phyloP scores from a whole-genome alignment of 306 rosid genomes.

The Cicer cuneatum region DNA sequence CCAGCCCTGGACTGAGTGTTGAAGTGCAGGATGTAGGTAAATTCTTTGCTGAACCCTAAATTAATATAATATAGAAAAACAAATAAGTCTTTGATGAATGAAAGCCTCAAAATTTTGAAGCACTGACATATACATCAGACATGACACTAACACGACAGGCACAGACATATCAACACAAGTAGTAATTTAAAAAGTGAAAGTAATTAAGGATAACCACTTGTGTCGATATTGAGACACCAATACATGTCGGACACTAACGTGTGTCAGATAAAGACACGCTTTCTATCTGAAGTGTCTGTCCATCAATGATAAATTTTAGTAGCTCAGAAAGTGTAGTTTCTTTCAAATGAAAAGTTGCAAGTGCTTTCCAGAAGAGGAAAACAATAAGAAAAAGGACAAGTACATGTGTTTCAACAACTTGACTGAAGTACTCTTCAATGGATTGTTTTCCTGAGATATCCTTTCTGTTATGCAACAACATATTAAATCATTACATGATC shows the following conservation, averaged over 20 bases:
- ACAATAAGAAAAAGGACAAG: constrained; percentile 25
- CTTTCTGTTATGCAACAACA: constrained; percentile 52
- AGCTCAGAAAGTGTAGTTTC: background rate
- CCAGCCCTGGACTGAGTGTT: constrained; percentile 64
- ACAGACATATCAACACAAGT: too few species aligned
- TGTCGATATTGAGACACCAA: too few species aligned
- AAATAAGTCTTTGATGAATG: background rate
- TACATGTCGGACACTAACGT: too few species aligned
- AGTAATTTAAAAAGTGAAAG: too few species aligned
- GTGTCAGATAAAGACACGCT: too few species aligned
- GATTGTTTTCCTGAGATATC: constrained; percentile 68
- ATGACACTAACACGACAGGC: too few species aligned
- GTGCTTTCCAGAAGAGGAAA: background rate
- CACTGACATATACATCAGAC: too few species aligned
- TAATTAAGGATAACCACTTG: too few species aligned
- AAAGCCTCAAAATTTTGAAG: background rate
- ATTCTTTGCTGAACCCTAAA: constrained; percentile 67
- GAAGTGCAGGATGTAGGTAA: constrained; percentile 81
- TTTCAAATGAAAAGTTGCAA: constrained; percentile 11
- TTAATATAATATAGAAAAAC: background rate
- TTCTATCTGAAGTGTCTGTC: too few species aligned
- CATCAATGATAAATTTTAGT: too few species aligned
- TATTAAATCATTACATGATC: constrained; percentile 17
- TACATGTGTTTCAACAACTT: constrained; percentile 83
- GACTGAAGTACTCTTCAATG: constrained; percentile 54